Base-by-base conservation (phyloP, 1,284 basidiomycete species). In the Crucibulum cyathiforme region DNA sequence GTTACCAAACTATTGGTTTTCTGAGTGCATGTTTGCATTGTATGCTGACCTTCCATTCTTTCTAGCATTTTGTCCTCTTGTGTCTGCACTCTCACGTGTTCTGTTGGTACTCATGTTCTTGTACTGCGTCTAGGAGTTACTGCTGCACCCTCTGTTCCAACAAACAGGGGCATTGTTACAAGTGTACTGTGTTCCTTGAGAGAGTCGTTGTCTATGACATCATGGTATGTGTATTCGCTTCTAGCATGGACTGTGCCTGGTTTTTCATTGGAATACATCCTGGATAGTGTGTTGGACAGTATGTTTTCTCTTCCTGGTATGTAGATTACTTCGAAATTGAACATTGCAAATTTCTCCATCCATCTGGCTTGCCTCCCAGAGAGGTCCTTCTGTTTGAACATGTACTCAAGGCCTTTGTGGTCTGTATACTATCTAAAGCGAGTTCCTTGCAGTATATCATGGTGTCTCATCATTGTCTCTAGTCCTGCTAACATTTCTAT, bases 401-500 rank as follows among this genome's bases (percentile, higher is more conserved):
- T 38, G 53, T 73, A 67, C 5, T 71, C 64, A 0, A 79, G 53
- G 0, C 70, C 67, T n/a, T 75, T 73, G 37, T 81, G 77, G 53
- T 81, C 77, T 0, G 74, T 80, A 8, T 70, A 56, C 67, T 75
- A 72, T 0, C 37, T 54, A 41, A 81, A 80, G 0, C 55, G 38
- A 0, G 45, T 53, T 0, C 79, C 78, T 8, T 70, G 63, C 1
- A 77, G 62, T 8, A 75, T 65, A 51, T 74, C 62, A 0, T 62
- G 38, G 46, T 74, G 67, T 5, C 68, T n/a, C 24, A 74, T 60
- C 61, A 79, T 68, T 10, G 76, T 62, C 53, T 77, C 71, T 1
- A 78, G 59, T 12, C 15, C 6, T 2, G 47, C 47, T 17, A 49
- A 24, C 47, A 49, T n/a, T 17, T 43, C 41, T 43, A 70, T 70